Evolutionary conservation across 1,284 basidiomycete genomes (phyloP).

Genomic region (Marasmius sp.): DNA sequence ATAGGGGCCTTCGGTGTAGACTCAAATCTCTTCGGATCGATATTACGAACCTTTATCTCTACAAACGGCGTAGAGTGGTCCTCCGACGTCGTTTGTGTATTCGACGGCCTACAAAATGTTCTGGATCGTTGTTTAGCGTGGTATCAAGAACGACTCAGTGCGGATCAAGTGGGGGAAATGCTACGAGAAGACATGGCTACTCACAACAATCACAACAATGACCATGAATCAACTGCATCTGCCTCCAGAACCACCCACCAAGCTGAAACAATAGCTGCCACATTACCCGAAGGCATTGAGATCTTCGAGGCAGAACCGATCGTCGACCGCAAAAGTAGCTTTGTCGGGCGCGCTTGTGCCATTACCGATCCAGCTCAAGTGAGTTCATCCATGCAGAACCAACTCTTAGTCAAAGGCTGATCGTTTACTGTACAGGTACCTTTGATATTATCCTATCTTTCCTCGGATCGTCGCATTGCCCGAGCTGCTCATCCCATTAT

Average conservation of each 20-base stretch:
- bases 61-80: conserved; percentile 72
- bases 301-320: conserved; percentile 77
- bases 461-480: conserved; percentile 72
- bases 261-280: conserved; percentile 14
- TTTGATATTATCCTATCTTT: conserved; percentile 67
- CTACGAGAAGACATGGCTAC: conserved; percentile 47
- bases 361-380: conserved; percentile 81
- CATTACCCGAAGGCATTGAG: conserved; percentile 59
- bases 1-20: conserved; percentile 80
- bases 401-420: not conserved
- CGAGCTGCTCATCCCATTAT: conserved; percentile 88
- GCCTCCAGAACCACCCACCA: not conserved
- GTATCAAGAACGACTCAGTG: conserved; percentile 67
- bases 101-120: conserved; percentile 85
- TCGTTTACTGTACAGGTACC: conserved; percentile 52
- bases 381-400: conserved; percentile 7
- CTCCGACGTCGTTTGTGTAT: conserved; percentile 78
- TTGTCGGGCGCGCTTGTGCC: conserved; percentile 80
- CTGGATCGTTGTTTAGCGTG: conserved; percentile 66
- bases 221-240: not conserved
- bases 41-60: conserved; percentile 84
- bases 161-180: conserved; percentile 56
- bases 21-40: conserved; percentile 68
- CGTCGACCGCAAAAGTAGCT: conserved; percentile 78
- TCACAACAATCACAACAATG: not conserved